These are phyloP conservation scores for Colletotrichum destructivum DNA, from an alignment of 2,329 filamentous ascomycete species.

Conservation along the genomic window DNA sequence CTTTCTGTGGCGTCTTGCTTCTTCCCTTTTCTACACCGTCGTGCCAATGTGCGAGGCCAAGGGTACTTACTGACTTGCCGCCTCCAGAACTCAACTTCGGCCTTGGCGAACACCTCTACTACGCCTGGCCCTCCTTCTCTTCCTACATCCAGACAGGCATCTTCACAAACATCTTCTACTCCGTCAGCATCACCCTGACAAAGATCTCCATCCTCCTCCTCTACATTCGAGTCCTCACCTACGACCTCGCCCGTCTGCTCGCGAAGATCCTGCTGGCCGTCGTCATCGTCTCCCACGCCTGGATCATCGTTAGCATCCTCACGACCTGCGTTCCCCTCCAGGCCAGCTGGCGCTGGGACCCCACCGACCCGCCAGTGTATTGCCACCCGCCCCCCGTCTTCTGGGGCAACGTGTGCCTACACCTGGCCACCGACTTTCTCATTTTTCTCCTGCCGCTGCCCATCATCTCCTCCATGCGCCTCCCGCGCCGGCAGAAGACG, in stretches of 20 bases:
- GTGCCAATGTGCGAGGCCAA: too few relatives aligned
- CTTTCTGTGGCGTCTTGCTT: too few relatives aligned
- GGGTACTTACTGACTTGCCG: background rate
- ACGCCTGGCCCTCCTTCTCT: conserved; percentile 10
- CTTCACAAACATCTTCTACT: conserved; percentile 42
- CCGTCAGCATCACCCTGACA: conserved; percentile 43
- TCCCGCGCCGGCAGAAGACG: conserved; percentile 59
- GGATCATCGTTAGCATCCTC: conserved; percentile 44
- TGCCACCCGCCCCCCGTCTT: conserved; percentile 44
- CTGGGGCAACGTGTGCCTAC: conserved; percentile 47
- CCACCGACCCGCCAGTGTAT: conserved; percentile 14
- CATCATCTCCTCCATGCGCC: conserved; percentile 59
- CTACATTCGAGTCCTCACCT: conserved; percentile 47
- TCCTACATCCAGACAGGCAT: conserved; percentile 35
- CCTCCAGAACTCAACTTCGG: conserved; percentile 37
- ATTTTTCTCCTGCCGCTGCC: conserved; percentile 56
- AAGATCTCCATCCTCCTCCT: conserved; percentile 46
- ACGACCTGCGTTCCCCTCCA: conserved; percentile 45
- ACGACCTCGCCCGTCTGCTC: conserved; percentile 46
- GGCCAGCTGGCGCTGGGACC: conserved; percentile 42
- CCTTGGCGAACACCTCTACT: conserved; percentile 36
- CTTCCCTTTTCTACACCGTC: background rate
- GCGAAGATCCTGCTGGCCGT: conserved; percentile 43
- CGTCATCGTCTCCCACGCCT: conserved; percentile 44
- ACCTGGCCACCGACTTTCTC: conserved; percentile 47